Evolutionary conservation across 331 rosid species (phyloP).

Genomic region (Pyrus hybrid): DNA sequence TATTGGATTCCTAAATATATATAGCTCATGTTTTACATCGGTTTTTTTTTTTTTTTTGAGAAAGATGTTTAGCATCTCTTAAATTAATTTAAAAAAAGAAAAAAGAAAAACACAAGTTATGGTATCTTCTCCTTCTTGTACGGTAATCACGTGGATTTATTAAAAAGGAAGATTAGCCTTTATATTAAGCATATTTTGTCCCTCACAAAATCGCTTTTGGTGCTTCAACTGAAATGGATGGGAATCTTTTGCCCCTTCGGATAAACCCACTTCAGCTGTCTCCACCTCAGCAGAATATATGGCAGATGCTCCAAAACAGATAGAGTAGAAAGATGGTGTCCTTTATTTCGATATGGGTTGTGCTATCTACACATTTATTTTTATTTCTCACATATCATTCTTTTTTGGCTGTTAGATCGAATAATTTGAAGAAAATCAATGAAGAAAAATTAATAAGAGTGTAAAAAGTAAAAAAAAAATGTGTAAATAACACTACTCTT

Average conservation of each 20-base stretch:
- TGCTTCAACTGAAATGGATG: not conserved
- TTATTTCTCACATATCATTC: rapidly evolving
- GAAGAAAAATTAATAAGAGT: too few relatives aligned
- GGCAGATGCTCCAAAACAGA: not conserved
- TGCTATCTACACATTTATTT: too few relatives aligned
- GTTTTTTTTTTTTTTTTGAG: too few relatives aligned
- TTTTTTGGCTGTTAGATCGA: too few relatives aligned
- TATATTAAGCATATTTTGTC: not conserved
- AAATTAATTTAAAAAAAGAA: not conserved
- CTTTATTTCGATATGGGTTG: not conserved
- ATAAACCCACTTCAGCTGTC: not conserved
- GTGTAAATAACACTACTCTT: too few relatives aligned
- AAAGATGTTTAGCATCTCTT: not conserved
- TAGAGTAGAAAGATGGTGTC: not conserved
- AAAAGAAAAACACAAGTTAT: not conserved
- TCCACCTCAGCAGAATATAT: not conserved
- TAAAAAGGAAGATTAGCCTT: not conserved
- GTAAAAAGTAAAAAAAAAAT: too few relatives aligned
- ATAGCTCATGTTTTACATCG: too few relatives aligned
- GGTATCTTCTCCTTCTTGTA: not conserved
- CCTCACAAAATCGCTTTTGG: not conserved
- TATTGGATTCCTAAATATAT: too few relatives aligned
- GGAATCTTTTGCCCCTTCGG: constrained; percentile 1
- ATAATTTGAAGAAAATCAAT: too few relatives aligned
- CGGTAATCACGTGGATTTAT: not conserved